Evolutionary conservation across 176 grass and related monocot species (phyloP).

Genomic region (Rhynchospora pubera): DNA sequence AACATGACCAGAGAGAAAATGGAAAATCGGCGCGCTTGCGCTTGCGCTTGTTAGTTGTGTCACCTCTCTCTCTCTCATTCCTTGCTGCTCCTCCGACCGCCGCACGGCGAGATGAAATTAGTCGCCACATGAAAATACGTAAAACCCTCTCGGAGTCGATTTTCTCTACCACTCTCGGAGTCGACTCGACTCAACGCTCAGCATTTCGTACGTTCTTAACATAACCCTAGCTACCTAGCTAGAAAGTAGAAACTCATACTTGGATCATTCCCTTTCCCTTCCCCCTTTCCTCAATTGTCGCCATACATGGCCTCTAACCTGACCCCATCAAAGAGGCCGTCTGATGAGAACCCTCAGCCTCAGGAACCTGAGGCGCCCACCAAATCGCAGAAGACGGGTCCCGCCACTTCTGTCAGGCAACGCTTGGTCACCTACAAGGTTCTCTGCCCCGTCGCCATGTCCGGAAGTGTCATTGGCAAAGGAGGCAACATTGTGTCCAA

Average conservation of each 20-base stretch:
- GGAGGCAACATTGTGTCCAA: slow-evolving; percentile 59
- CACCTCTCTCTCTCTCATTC: too few species aligned
- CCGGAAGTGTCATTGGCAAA: slow-evolving; percentile 82
- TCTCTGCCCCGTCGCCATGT: slow-evolving; percentile 66
- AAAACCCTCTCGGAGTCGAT: not conserved
- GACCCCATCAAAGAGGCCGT: slow-evolving; percentile 64
- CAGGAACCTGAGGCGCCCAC: slow-evolving; percentile 34
- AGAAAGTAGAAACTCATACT: too few species aligned
- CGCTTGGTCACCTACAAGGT: slow-evolving; percentile 53
- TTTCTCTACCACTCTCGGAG: not conserved
- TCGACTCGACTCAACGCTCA: too few species aligned
- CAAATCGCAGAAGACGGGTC: slow-evolving; percentile 64
- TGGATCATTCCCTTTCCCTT: not conserved
- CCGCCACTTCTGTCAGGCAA: slow-evolving; percentile 23
- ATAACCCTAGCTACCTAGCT: slow-evolving; percentile 8
- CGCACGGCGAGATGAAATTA: not conserved
- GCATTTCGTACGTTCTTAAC: not conserved
- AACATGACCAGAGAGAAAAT: too few species aligned
- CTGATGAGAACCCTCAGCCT: slow-evolving; percentile 47
- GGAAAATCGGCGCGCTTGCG: not conserved
- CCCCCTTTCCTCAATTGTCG: not conserved
- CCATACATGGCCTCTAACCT: slow-evolving; percentile 44
- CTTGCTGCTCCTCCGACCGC: not conserved
- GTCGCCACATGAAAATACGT: not conserved
- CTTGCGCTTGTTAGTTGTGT: too few species aligned